Conservation (phyloP, 1,139 yeast genomes). For the Candida mesenterica region DNA sequence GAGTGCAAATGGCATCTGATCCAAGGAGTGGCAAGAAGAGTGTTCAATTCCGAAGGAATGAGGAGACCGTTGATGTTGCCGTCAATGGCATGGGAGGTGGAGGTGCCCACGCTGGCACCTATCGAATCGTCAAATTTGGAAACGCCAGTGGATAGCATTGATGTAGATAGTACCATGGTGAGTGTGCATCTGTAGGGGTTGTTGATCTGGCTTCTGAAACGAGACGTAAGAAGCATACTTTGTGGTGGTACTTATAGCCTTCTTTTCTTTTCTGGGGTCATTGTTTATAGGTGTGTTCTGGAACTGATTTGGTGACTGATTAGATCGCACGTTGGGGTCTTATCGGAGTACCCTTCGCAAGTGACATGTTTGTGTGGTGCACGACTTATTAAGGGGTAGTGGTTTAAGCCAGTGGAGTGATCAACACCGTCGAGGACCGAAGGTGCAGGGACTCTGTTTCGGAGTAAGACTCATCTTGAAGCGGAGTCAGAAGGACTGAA, state of each 20-base stretch:
- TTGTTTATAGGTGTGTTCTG: too few species aligned
- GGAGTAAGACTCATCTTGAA: too few species aligned
- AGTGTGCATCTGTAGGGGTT: background rate
- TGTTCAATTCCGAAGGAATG: constrained; percentile 15
- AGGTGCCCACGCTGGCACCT: background rate
- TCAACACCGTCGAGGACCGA: too few species aligned
- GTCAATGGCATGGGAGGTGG: background rate
- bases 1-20: constrained; percentile 33
- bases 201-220: background rate
- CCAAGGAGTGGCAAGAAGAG: constrained; percentile 27
- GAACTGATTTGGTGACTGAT: background rate
- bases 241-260: background rate
- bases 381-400: too few species aligned
- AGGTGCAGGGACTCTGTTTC: too few species aligned
- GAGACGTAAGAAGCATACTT: background rate
- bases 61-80: constrained; percentile 4
- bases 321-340: too few species aligned
- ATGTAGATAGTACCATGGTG: constrained; percentile 1
- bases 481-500: too few species aligned
- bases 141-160: background rate
- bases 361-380: too few species aligned
- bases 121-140: background rate
- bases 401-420: too few species aligned
- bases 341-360: too few species aligned
- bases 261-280: background rate